Base-by-base conservation (phyloP, 2,329 filamentous ascomycete species). In the Aspergillus proliferans region DNA sequence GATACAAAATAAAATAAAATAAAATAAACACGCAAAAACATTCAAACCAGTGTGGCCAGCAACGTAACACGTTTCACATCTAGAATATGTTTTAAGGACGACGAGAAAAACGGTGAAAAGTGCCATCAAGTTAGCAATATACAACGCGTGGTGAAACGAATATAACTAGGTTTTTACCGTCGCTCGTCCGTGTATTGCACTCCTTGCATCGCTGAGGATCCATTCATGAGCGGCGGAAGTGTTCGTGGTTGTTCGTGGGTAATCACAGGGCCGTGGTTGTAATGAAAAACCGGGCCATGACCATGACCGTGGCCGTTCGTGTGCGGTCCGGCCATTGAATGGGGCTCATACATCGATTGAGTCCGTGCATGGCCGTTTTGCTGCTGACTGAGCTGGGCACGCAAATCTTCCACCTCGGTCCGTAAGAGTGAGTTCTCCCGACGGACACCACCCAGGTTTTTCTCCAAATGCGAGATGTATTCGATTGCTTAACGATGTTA, bases 171-270 rank as follows among this genome's bases (percentile, higher is more conserved):
- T 30, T 12, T 33, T 40, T 67, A 74, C 50, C 73, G 69, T 51
- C 71, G 65, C 47, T 74, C 73, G 49, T 76, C 72, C n/a, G 69
- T 70, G 58, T 76, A 77, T 55, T 76, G 73, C 38, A 77, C 70
- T 14, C 74, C 74, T 60, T 77, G 74, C 74, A 77, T 77, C 10
- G 69, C 66, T 14, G 64, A 58, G 2, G 69, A 65, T 7, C 69
- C 70, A 56, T 73, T 76, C 59, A 74, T 68, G 14, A 76, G 59
- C 4, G 74, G 74, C 38, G 74, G 74, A 4, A 76, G 58, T 4
- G 73, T 76, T 38, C 73, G 69, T 36, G 72, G 67, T 48, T 72
- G 69, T 33, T 76, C 73, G 18, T 65, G 63, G n/a, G 58, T 46
- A 49, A 67, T 63, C 19, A 53, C 52, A 6, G 63, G 26, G 18